Evolutionary conservation across 2,329 filamentous ascomycete genomes (phyloP).

Genomic region (Pestalotiopsis sp.): DNA sequence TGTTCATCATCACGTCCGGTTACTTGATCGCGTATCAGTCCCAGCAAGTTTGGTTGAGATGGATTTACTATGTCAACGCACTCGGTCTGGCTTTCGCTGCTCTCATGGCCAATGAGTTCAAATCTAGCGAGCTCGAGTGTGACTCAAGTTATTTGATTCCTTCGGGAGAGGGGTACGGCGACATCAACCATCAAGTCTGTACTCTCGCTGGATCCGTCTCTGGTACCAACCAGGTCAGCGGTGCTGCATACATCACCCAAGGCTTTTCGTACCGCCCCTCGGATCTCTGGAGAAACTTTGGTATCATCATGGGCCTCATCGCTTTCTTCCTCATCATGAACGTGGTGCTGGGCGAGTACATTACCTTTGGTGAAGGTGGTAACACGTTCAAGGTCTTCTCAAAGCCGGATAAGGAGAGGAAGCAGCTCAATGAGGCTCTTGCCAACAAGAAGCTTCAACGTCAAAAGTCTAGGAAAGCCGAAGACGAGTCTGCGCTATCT

Average conservation of each 20-base stretch:
- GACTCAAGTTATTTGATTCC: slow-evolving; percentile 70
- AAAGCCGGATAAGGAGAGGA: slow-evolving; percentile 69
- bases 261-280: slow-evolving; percentile 68
- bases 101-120: slow-evolving; percentile 89
- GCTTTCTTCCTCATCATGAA: slow-evolving; percentile 76
- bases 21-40: slow-evolving; percentile 82
- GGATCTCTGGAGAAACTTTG: slow-evolving; percentile 82
- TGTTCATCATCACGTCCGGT: slow-evolving; percentile 81
- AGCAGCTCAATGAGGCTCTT: slow-evolving; percentile 66
- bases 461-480: slow-evolving; percentile 48
- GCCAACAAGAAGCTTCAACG: slow-evolving; percentile 60
- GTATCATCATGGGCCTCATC: slow-evolving; percentile 78
- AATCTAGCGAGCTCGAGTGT: slow-evolving; percentile 69
- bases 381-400: slow-evolving; percentile 78
- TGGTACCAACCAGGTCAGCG: slow-evolving; percentile 66
- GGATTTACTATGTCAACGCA: slow-evolving; percentile 80
- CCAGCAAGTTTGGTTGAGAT: slow-evolving; percentile 76
- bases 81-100: slow-evolving; percentile 75
- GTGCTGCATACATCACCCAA: slow-evolving; percentile 68
- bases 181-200: slow-evolving; percentile 79
- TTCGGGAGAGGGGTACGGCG: slow-evolving; percentile 67
- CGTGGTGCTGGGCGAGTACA: slow-evolving; percentile 75
- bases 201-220: slow-evolving; percentile 73
- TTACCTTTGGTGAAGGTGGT: slow-evolving; percentile 80
- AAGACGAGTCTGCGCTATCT: slow-evolving; percentile 51